Base-by-base conservation (phyloP, 331 rosid genomes). In the Telfairia occidentalis region DNA sequence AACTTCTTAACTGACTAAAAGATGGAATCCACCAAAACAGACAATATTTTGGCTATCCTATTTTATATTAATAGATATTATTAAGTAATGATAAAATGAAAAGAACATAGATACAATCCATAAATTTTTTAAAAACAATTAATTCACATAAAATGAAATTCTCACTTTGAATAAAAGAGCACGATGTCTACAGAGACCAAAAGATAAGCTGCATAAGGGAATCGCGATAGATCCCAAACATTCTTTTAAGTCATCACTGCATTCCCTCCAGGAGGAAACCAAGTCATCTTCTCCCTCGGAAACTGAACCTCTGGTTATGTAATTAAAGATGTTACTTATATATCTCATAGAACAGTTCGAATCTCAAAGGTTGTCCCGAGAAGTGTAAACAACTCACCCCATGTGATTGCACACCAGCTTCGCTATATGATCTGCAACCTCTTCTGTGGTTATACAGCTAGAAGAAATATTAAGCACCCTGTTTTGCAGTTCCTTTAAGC, bases 101-200 rank as follows among this genome's bases (percentile, higher is more conserved):
- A 43, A 70, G 24, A 35, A 12, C 5, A 1, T 4, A 21, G 19
- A 5, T 26, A 19, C 24, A 8, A 45, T 70, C 12, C 1, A 54
- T 34, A 53, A 74, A 74, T 54, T 30, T 9, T 29, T 30, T 49
- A 7, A 50, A 10, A 46, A 4, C 48, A 30, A 28, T 9, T 4
- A 24, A 26, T 54, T 54, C 6, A 18, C 65, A 35, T 37, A 23
- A 37, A 58, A 32, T 29, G 24, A 76, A 83, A 66, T 55, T 82
- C 92, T 92, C 87, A 95, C 99, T 84, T 95, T 95, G 86, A 95
- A 95, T 77, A 95, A 78, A 83, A 89, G 58, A 74, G 99, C 89
- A 60, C 99, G 97, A 83, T 95, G 99, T 83, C 96, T 89, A 84
- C 99, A 95, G 48, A 90, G 90, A 87, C 99, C 99, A 73, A 85